Conservation (phyloP, 345 rosid genomes). For the Turritis glabra region DNA sequence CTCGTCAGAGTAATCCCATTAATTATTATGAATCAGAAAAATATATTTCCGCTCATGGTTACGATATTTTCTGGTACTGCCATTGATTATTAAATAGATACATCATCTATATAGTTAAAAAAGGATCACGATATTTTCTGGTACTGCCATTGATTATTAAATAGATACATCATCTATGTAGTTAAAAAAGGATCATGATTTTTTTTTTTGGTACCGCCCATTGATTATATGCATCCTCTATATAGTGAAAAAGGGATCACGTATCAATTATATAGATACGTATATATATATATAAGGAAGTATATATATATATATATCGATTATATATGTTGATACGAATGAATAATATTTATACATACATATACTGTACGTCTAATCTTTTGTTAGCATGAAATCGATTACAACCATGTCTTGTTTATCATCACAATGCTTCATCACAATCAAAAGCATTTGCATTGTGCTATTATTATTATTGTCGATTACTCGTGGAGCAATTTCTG, state of each 20-base stretch:
- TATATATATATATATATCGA: not conserved
- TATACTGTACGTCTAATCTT: not conserved
- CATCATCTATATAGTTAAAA: not conserved
- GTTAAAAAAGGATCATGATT: not conserved
- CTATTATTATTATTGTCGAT: slow-evolving; percentile 2
- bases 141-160: not conserved
- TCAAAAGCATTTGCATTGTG: slow-evolving; percentile 25
- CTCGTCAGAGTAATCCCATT: not conserved
- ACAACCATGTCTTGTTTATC: slow-evolving; percentile 13
- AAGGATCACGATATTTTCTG: slow-evolving; percentile 1
- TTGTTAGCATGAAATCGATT: not conserved
- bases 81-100: not conserved
- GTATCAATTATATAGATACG: not conserved
- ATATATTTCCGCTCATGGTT: not conserved
- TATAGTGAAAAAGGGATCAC: not conserved
- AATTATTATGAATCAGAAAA: not conserved
- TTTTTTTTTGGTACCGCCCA: not conserved
- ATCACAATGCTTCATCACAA: slow-evolving; percentile 24
- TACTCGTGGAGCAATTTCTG: not conserved
- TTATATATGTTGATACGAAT: not conserved
- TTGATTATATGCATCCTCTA: not conserved
- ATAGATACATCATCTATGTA: not conserved
- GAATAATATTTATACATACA: not conserved
- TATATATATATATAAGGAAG: not conserved
- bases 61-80: not conserved